Percentiles rank a stretch among this genome's conserved stretches.
Conservation (phyloP, 306 rosid species). For the Corylus heterophylla region DNA sequence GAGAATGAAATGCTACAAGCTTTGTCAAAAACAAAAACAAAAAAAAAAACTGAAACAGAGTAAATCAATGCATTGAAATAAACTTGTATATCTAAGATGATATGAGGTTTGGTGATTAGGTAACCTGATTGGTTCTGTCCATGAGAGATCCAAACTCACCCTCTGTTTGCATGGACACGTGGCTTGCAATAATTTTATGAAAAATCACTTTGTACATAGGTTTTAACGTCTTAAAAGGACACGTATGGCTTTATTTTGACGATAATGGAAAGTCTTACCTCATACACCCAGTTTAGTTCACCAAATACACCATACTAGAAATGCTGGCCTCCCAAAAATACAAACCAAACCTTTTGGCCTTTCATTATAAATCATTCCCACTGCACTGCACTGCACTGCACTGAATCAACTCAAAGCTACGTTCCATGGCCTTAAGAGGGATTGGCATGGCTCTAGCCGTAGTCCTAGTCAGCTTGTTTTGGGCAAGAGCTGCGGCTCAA, state of each 20-base stretch:
- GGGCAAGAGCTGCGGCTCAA: slow-evolving; percentile 13
- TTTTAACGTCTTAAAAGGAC: background rate
- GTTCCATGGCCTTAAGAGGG: slow-evolving; percentile 10
- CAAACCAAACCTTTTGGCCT: background rate
- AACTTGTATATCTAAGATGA: background rate
- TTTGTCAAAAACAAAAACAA: no score
- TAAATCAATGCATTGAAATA: no score
- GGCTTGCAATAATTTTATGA: background rate
- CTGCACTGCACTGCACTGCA: background rate
- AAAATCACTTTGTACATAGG: background rate
- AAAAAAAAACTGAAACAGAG: no score
- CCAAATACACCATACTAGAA: background rate
- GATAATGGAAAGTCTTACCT: background rate
- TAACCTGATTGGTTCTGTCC: background rate
- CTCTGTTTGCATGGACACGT: background rate
- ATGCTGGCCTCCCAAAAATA: background rate
- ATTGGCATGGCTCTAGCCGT: slow-evolving; percentile 7
- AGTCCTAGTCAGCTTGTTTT: slow-evolving; percentile 22
- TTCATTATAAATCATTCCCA: background rate
- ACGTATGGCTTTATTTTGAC: background rate
- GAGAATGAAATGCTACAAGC: no score
- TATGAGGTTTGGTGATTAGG: background rate
- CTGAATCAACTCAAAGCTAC: background rate
- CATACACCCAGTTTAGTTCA: background rate
- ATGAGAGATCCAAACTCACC: background rate